Evolutionary conservation across 352 stramenopile genomes (phyloP).

Genomic region (Phytophthora kernoviae): DNA sequence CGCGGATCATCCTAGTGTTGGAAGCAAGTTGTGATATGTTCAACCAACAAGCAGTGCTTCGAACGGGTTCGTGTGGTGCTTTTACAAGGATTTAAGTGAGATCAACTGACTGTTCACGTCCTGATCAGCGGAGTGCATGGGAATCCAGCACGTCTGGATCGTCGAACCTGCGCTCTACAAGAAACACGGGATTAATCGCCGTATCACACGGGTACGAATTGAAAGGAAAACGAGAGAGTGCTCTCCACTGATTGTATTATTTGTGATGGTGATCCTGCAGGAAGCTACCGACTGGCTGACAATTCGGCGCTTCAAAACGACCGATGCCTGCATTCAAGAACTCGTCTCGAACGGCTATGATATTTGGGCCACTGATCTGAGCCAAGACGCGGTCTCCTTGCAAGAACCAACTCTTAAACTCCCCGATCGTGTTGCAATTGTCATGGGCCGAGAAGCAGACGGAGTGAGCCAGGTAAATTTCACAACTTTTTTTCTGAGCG

Average conservation of each 20-base stretch:
- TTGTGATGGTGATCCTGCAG: background rate
- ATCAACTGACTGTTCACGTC: background rate
- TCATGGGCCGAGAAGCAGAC: constrained; percentile 88
- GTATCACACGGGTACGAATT: background rate
- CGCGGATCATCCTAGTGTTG: background rate
- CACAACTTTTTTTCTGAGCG: background rate
- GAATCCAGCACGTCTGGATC: constrained; percentile 83
- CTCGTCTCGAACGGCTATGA: constrained; percentile 44
- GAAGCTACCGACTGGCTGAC: constrained; percentile 65
- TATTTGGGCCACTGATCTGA: constrained; percentile 25
- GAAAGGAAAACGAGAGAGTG: background rate
- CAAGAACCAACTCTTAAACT: constrained; percentile 35
- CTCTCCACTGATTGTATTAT: constrained; percentile 1
- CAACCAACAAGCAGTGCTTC: constrained; percentile 43
- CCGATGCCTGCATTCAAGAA: constrained; percentile 62
- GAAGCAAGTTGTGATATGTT: constrained; percentile 29
- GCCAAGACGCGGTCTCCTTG: constrained; percentile 51
- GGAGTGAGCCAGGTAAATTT: constrained; percentile 53
- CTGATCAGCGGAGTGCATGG: constrained; percentile 35
- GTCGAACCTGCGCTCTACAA: constrained; percentile 12
- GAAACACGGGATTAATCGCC: background rate
- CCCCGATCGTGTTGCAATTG: constrained; percentile 82
- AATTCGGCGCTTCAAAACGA: constrained; percentile 76
- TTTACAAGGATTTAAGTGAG: background rate
- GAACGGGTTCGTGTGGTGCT: constrained; percentile 18